phyloP scores from a whole-genome alignment of 1,139 yeast species.

The Blastobotrys buckinghamii region DNA sequence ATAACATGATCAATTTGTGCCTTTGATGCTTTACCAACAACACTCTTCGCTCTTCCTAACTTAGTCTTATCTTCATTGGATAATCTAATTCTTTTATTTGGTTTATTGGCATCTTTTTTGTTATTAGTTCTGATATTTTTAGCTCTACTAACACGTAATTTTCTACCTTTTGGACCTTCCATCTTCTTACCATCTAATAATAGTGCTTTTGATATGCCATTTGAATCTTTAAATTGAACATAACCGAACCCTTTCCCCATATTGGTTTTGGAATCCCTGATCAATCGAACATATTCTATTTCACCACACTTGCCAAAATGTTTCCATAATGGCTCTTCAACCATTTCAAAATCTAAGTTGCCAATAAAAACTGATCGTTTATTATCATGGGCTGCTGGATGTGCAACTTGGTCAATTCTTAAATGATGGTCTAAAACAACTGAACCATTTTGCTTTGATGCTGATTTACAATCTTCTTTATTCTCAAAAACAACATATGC shows the following conservation, averaged over 20 bases:
- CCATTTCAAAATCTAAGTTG: constrained; percentile 86
- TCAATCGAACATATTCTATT: constrained; percentile 82
- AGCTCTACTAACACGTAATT: constrained; percentile 75
- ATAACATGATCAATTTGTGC: constrained; percentile 53
- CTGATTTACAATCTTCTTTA: constrained; percentile 48
- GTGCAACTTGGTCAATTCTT: constrained; percentile 87
- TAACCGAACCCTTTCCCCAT: constrained; percentile 97
- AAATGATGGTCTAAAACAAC: constrained; percentile 69
- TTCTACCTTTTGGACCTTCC: constrained; percentile 45
- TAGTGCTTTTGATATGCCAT: constrained; percentile 77
- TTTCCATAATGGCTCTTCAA: constrained; percentile 83
- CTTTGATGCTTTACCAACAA: constrained; percentile 76
- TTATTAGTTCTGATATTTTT: constrained; percentile 43
- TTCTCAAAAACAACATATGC: constrained; percentile 76
- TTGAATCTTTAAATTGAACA: constrained; percentile 81
- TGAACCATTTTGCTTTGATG: constrained; percentile 55
- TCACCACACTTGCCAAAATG: constrained; percentile 66
- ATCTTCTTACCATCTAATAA: constrained; percentile 68
- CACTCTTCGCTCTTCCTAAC: constrained; percentile 69
- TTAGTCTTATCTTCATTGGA: constrained; percentile 55
- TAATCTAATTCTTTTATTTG: constrained; percentile 22
- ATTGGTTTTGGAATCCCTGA: constrained; percentile 89
- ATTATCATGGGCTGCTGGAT: constrained; percentile 82
- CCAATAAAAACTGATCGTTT: constrained; percentile 88
- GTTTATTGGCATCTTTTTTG: constrained; percentile 28